Evolutionary conservation across 179 eudicot species (phyloP), one percentile per base, ranked within the genome.

Genomic region (Spergularia azorica): DNA sequence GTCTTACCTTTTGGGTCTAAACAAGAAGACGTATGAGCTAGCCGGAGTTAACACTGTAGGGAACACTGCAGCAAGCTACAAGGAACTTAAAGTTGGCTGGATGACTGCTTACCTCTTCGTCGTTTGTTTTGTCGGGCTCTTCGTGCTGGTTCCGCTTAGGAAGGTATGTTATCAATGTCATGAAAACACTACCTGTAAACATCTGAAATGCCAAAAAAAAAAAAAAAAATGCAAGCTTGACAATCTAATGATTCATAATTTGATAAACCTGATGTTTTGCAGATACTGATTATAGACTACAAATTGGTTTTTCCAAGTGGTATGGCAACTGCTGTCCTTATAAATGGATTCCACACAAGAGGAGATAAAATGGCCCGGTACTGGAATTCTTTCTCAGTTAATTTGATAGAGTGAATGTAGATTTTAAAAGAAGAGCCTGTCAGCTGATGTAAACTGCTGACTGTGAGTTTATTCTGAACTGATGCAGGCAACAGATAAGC

Each of bases 301-400:
- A 86, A 93, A 16, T 74, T 89, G 86, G 79, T 84, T 43, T 93
- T 81, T 74, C 96, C 97, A 77, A 93, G 85, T 82, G 97, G 97
- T 43, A 87, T 87, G 91, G 96, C 97, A 20, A 91, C 97, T 67
- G 96, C 94, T 21, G 92, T 93, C 74, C 96, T 93, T 32, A 91
- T 93, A 26, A 91, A 93, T 65, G 92, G 94, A 65, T 91, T 93
- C 70, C 97, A 93, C 55, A 72, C 84, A 43, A 82, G 77, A 43
- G 94, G 89, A 48, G 94, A 87, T 74, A 73, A 89, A 65, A 78
- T 73, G 82, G 91, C 97, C 36, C 85, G 83, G 94, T 91, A 89
- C 46, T 3, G 13, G 58, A 54, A 7, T 54, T 54, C 48, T 7
- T 4, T 43, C 8, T 7, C 8, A 7, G 58, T 7, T 14, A 14